phyloP scores from a whole-genome alignment of 768 basidiomycete species.

The Lentinula boryana region DNA sequence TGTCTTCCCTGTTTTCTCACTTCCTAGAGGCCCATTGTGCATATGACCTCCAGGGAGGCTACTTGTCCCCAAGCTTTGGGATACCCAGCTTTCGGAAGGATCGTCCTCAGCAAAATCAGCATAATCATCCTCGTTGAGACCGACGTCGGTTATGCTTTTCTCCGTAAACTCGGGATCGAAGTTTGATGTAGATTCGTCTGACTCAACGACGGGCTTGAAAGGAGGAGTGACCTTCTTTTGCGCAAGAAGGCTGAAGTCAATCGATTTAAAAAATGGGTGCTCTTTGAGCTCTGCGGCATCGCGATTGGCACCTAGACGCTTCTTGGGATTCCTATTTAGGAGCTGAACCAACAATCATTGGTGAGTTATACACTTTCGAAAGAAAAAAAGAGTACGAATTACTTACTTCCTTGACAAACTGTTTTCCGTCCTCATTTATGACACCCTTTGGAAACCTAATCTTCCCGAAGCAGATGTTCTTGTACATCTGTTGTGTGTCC shows the following conservation, averaged over 20 bases:
- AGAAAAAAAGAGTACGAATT: slow-evolving; percentile 3
- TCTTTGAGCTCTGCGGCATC: slow-evolving; percentile 94
- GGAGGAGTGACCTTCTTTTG: slow-evolving; percentile 91
- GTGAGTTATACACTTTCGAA: slow-evolving; percentile 7
- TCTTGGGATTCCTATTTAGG: slow-evolving; percentile 96
- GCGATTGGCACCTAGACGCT: slow-evolving; percentile 85
- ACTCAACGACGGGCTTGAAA: slow-evolving; percentile 97
- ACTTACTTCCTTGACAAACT: slow-evolving; percentile 97
- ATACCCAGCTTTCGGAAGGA: slow-evolving; percentile 47
- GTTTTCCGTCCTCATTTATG: slow-evolving; percentile 96
- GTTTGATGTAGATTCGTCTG: slow-evolving; percentile 96
- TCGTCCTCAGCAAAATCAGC: slow-evolving; percentile 21
- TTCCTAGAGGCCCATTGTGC: slow-evolving; percentile 76
- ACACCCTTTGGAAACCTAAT: slow-evolving; percentile 97
- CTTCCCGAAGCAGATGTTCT: slow-evolving; percentile 98
- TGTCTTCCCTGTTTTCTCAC: slow-evolving; percentile 30
- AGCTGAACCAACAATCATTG: slow-evolving; percentile 50
- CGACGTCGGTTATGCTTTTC: slow-evolving; percentile 78
- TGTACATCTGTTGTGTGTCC: slow-evolving; percentile 99
- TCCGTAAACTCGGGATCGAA: slow-evolving; percentile 98
- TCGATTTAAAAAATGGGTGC: slow-evolving; percentile 86
- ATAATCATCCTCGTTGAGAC: slow-evolving; percentile 16
- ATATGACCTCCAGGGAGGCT: slow-evolving; percentile 32
- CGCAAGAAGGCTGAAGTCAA: slow-evolving; percentile 89
- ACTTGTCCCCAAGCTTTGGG: slow-evolving; percentile 32